Evolutionary conservation across 2,329 filamentous ascomycete species (phyloP).

Genomic region (Penicillium aurantiogriseum): DNA sequence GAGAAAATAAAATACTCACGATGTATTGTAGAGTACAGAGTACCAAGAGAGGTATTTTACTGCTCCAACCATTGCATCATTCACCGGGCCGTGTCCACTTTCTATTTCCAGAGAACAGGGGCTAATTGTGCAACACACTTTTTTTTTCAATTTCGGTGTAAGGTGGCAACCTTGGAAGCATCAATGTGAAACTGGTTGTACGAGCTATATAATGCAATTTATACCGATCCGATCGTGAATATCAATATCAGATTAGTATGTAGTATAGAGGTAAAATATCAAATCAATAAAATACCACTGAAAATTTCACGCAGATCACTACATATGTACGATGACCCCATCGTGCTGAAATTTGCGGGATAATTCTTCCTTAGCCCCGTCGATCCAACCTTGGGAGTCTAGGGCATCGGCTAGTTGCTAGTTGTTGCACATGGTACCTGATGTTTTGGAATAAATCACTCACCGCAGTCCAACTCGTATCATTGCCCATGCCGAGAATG

Average conservation of each 20-base stretch:
- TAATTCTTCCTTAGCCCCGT: constrained; percentile 15
- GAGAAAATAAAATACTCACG: not conserved
- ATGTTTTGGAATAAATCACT: constrained; percentile 12
- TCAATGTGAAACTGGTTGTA: no score
- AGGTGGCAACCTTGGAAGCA: not conserved
- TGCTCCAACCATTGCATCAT: constrained; percentile 10
- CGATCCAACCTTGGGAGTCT: constrained; percentile 15
- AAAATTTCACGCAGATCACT: constrained; percentile 12
- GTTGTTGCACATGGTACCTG: constrained; percentile 14
- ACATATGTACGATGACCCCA: constrained; percentile 20
- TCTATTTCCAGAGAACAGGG: constrained; percentile 3
- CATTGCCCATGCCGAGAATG: constrained; percentile 7
- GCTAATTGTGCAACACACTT: not conserved
- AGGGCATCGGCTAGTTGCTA: constrained; percentile 11
- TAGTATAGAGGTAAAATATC: no score
- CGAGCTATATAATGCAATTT: not conserved
- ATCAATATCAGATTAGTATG: not conserved
- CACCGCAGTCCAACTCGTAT: not conserved
- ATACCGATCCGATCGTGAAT: not conserved
- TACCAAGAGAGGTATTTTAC: not conserved
- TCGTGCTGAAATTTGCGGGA: constrained; percentile 16
- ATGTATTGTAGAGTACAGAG: not conserved
- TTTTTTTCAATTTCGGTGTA: not conserved
- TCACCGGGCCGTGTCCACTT: constrained; percentile 8
- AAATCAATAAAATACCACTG: not conserved